phyloP scores from a whole-genome alignment of 495 filamentous ascomycete species.

The Penicillium ucsense region DNA sequence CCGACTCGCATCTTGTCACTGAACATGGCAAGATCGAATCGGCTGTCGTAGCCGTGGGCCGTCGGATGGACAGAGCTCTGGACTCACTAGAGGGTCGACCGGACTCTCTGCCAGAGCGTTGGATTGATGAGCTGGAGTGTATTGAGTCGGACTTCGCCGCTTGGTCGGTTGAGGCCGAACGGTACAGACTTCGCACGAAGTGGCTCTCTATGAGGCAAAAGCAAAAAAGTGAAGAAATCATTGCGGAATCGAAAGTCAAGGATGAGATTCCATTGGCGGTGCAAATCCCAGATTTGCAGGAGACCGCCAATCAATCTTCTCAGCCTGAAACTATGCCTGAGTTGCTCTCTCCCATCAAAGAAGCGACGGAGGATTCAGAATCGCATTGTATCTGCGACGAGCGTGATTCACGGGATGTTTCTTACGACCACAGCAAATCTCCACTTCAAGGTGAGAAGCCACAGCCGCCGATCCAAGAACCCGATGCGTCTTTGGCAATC shows the following conservation, averaged over 20 bases:
- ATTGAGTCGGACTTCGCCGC: slow-evolving; percentile 71
- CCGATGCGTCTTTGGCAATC: no score
- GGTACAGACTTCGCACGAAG: slow-evolving; percentile 35
- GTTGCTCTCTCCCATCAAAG: no score
- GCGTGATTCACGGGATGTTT: no score
- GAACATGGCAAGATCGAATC: slow-evolving; percentile 55
- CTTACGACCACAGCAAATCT: no score
- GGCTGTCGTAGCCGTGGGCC: slow-evolving; percentile 61
- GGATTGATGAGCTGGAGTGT: slow-evolving; percentile 76
- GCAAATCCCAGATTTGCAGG: background rate
- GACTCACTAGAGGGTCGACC: slow-evolving; percentile 73
- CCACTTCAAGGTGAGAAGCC: no score
- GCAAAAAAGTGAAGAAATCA: slow-evolving; percentile 2
- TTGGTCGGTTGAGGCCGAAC: slow-evolving; percentile 57
- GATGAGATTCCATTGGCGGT: slow-evolving; percentile 1
- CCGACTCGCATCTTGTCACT: slow-evolving; percentile 47
- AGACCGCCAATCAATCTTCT: background rate
- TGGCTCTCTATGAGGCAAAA: slow-evolving; percentile 19
- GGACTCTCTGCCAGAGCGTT: slow-evolving; percentile 75
- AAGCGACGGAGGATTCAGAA: no score
- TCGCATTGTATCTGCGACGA: no score
- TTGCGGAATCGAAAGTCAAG: background rate
- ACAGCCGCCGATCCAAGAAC: no score
- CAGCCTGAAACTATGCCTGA: background rate
- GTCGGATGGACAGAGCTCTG: slow-evolving; percentile 69